A percentile compares a stretch with the other conserved stretches of the same genome.
phyloP scores from a whole-genome alignment of 768 basidiomycete species.

The Termitomyces sp. region DNA sequence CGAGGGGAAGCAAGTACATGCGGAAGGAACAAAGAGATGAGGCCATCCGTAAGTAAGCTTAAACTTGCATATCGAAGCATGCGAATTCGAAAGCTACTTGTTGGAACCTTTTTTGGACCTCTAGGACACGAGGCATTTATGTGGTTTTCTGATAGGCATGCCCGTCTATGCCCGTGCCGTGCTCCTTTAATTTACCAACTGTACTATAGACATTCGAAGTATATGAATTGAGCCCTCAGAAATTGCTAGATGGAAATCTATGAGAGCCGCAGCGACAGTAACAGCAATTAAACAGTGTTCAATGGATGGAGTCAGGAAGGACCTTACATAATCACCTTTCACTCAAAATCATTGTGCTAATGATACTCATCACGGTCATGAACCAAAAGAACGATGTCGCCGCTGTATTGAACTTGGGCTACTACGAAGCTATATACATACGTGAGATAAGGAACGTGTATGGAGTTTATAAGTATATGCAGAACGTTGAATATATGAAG shows the following conservation, averaged over 20 bases:
- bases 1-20: constrained; percentile 15
- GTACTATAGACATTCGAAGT: background rate
- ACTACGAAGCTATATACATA: background rate
- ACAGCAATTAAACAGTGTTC: too few relatives aligned
- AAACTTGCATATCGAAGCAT: background rate
- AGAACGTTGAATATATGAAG: too few relatives aligned
- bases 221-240: too few relatives aligned
- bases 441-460: too few relatives aligned
- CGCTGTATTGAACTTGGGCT: background rate
- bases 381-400: background rate
- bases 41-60: background rate
- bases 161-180: background rate
- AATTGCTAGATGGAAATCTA: too few relatives aligned
- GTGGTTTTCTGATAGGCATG: background rate
- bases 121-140: background rate
- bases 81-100: background rate
- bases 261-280: too few relatives aligned
- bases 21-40: constrained; percentile 2
- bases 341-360: too few relatives aligned
- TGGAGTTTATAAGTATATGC: too few relatives aligned
- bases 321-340: too few relatives aligned
- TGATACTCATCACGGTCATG: too few relatives aligned
- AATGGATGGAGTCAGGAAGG: too few relatives aligned
- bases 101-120: background rate
- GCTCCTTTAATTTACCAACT: background rate